Base-by-base conservation (phyloP, 306 rosid genomes). In the Medicago arabica region DNA sequence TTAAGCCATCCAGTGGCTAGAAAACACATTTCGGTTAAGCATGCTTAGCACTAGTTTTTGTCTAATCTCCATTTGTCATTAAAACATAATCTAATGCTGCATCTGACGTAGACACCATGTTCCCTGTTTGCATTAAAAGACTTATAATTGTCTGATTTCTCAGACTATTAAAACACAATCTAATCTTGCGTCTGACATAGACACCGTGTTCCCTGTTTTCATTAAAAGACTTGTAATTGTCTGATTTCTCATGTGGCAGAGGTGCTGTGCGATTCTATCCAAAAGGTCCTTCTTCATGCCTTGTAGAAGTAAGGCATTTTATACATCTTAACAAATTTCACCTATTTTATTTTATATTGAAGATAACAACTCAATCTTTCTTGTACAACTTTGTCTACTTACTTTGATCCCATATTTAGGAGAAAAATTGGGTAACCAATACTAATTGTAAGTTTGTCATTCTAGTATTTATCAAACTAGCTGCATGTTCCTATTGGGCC, bases 201-300 rank as follows among this genome's bases (percentile, higher is more conserved):
- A 55, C 17, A 21, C 75, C 51, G 9, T 68, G 44, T 55, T 69
- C 34, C 70, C 23, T 58, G 16, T 50, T 28, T 63, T 28, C 75
- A 54, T 53, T 67, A 21, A 14, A 49, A 44, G 69, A 83, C 50
- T 72, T 75, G 60, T 88, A 74, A 84, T 75, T 65, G 71, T 71
- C 72, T 78, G 75, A 54, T 74, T 53, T 83, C 73, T 86, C 74
- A 9, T 44, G 31, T 80, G 75, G 82, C 99, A 92, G 98, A 88
- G 99, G 98, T 63, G 97, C 95, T 55, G 99, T 96, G 68, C 96
- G 98, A 54, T 96, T 96, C 83, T 96, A 80, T 82, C 98, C 99
- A 7, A 92, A 89, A 84, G 92, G 98, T 63, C 84, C 99, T 47
- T 86, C 96, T 5, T 86, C 99, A 15, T 92, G 99, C 77, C 10